Conservation (phyloP, 2,329 filamentous ascomycete species). For the Hypoxylon sp. region DNA sequence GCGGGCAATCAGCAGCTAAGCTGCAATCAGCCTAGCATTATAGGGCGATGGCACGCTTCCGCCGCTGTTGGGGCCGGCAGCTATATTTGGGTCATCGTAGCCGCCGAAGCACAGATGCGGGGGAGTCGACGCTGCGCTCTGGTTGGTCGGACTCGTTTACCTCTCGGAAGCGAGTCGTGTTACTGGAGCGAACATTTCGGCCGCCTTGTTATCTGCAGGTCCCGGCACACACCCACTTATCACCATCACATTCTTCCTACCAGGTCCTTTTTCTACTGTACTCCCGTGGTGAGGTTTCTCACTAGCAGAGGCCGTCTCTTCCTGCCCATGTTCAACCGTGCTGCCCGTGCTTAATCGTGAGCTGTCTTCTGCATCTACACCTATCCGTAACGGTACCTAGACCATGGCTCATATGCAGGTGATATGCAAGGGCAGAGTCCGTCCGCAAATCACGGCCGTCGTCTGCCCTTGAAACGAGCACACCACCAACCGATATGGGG, state of each 20-base stretch:
- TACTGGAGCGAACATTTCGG: conserved; percentile 4
- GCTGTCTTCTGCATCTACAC: not conserved
- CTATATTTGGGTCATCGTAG: conserved; percentile 35
- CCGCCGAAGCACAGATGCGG: conserved; percentile 31
- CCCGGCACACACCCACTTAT: conserved; percentile 21
- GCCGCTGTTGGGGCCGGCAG: conserved; percentile 15
- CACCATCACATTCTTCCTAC: conserved; percentile 13
- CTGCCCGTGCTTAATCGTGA: too few species aligned
- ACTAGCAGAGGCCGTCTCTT: too few species aligned
- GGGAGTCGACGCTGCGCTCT: conserved; percentile 10
- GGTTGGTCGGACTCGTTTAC: conserved; percentile 23
- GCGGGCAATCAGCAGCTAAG: conserved; percentile 1
- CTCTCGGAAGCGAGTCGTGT: conserved; percentile 4
- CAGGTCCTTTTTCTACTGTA: too few species aligned
- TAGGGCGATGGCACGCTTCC: conserved; percentile 3
- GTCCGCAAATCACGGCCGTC: conserved; percentile 21
- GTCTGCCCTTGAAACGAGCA: conserved; percentile 24
- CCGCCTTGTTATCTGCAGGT: conserved; percentile 22
- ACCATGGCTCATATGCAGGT: conserved; percentile 12
- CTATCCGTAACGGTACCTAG: not conserved
- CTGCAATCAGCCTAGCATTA: conserved; percentile 6
- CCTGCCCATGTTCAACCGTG: too few species aligned
- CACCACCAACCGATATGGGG: conserved; percentile 5
- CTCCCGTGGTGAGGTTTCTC: too few species aligned
- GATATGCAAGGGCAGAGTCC: conserved; percentile 13